A percentile compares a stretch with the other conserved stretches of the same genome.
phyloP scores from a whole-genome alignment of 106 monocot genomes.

The Cymbidium sinense region DNA sequence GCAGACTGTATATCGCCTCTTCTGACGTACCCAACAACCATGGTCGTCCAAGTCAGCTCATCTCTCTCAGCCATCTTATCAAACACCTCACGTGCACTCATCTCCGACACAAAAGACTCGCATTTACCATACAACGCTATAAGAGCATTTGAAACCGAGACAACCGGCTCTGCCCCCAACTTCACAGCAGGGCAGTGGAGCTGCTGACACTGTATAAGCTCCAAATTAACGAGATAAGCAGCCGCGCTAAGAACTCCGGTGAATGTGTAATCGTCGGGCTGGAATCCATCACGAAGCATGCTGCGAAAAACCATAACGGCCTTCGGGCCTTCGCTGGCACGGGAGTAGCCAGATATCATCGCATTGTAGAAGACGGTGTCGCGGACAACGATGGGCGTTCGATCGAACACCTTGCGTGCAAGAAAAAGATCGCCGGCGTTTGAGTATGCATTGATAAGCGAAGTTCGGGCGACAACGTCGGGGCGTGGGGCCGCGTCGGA shows the following conservation, averaged over 20 bases:
- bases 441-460: constrained; percentile 53
- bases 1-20: constrained; percentile 40
- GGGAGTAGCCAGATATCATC: constrained; percentile 75
- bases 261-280: constrained; percentile 73
- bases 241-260: constrained; percentile 65
- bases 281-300: constrained; percentile 35
- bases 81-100: constrained; percentile 45
- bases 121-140: constrained; percentile 63
- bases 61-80: constrained; percentile 67
- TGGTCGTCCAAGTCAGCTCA: constrained; percentile 86
- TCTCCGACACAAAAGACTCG: constrained; percentile 6
- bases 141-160: constrained; percentile 77
- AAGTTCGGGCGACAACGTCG: constrained; percentile 55
- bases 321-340: constrained; percentile 18
- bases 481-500: constrained; percentile 23
- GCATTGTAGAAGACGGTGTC: constrained; percentile 87
- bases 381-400: constrained; percentile 32
- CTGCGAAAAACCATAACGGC: constrained; percentile 33
- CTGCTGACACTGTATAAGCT: constrained; percentile 22
- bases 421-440: constrained; percentile 23
- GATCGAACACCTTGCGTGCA: constrained; percentile 54
- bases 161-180: constrained; percentile 32
- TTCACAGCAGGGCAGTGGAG: constrained; percentile 68
- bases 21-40: constrained; percentile 75
- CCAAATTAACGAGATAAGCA: constrained; percentile 13